Evolutionary conservation across 2,329 filamentous ascomycete species (phyloP).

Genomic region (Dothistroma septosporum): DNA sequence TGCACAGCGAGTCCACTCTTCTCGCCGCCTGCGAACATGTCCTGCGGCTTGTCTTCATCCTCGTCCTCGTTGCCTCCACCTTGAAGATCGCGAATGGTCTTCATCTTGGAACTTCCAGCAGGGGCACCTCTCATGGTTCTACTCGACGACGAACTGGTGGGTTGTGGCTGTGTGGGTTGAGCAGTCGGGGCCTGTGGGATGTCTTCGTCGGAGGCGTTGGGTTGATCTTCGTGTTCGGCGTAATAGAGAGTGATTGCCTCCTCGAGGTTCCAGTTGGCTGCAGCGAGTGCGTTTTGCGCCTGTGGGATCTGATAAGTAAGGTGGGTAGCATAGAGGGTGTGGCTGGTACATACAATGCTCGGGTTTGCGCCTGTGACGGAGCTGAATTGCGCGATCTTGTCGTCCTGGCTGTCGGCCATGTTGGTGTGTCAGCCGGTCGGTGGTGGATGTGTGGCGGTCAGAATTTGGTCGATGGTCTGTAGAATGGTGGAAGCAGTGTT

Average conservation of each 20-base stretch:
- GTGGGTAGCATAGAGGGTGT: not conserved
- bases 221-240: conserved; percentile 39
- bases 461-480: conserved; percentile 1
- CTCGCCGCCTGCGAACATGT: conserved; percentile 79
- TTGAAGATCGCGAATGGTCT: conserved; percentile 47
- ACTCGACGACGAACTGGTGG: conserved; percentile 16
- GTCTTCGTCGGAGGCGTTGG: conserved; percentile 36
- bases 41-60: conserved; percentile 57
- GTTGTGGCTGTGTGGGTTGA: conserved; percentile 10
- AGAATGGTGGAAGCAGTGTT: not conserved
- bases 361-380: conserved; percentile 36
- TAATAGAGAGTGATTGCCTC: conserved; percentile 45
- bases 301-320: conserved; percentile 19
- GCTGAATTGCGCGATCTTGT: conserved; percentile 36
- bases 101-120: conserved; percentile 30
- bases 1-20: conserved; percentile 72
- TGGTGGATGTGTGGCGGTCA: not conserved
- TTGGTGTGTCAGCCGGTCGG: conserved; percentile 1
- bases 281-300: conserved; percentile 44
- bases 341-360: conserved; percentile 27
- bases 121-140: conserved; percentile 22
- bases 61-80: conserved; percentile 57
- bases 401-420: conserved; percentile 32
- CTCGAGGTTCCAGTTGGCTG: conserved; percentile 45
- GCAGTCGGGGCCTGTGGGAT: conserved; percentile 15